These are phyloP conservation scores for Sclerotinia glacialis DNA, from an alignment of 2,329 filamentous ascomycete genomes.

Conservation along the genomic window DNA sequence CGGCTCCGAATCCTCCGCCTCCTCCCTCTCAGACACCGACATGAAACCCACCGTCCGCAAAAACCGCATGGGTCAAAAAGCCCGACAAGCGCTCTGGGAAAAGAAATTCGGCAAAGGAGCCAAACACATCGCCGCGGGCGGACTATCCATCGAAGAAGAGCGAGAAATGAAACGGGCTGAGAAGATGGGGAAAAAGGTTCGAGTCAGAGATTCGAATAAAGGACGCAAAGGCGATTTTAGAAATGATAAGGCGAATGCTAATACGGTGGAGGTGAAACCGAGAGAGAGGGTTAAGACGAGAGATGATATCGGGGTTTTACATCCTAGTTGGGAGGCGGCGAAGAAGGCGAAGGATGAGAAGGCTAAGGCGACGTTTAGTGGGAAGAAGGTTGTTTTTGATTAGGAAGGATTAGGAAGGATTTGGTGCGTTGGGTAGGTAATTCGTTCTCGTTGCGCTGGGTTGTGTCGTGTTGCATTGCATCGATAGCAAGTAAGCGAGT, in stretches of 20 bases:
- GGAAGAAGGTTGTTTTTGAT: slow-evolving; percentile 60
- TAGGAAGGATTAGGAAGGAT: slow-evolving; percentile 35
- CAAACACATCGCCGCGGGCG: slow-evolving; percentile 38
- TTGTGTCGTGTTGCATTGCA: not conserved
- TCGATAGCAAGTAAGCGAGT: not conserved
- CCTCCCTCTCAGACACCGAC: slow-evolving; percentile 59
- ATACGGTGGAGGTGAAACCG: slow-evolving; percentile 36
- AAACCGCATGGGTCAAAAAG: slow-evolving; percentile 73
- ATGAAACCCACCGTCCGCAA: slow-evolving; percentile 60
- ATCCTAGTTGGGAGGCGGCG: slow-evolving; percentile 60
- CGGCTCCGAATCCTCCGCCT: slow-evolving; percentile 64
- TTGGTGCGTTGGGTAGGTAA: too few species aligned
- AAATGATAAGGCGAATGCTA: slow-evolving; percentile 18
- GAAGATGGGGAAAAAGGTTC: slow-evolving; percentile 35
- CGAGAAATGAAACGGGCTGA: slow-evolving; percentile 41
- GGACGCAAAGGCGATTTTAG: slow-evolving; percentile 21
- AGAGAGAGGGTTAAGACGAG: slow-evolving; percentile 40
- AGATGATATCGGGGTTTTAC: slow-evolving; percentile 52
- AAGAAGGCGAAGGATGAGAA: slow-evolving; percentile 58
- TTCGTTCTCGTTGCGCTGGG: too few species aligned
- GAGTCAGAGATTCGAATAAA: slow-evolving; percentile 13
- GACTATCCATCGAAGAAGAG: slow-evolving; percentile 14
- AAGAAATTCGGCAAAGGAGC: slow-evolving; percentile 73
- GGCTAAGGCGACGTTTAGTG: slow-evolving; percentile 52
- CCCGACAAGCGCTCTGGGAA: slow-evolving; percentile 76